Evolutionary conservation across 768 basidiomycete genomes (phyloP), one percentile per base, ranked within the genome.

Genomic region (Tephrocybe sp.): DNA sequence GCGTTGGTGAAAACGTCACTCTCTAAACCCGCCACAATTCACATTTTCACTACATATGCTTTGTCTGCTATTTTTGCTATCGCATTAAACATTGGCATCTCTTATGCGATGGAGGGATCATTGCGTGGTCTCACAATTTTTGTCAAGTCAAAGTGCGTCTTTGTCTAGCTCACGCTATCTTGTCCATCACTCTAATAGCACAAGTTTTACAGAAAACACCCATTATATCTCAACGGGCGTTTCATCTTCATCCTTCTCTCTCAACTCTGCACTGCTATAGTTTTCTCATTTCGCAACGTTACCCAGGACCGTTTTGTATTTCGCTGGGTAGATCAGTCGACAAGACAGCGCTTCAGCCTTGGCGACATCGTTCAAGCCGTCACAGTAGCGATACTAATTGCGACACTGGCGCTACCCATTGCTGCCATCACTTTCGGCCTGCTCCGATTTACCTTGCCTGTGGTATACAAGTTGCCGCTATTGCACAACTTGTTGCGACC

Each of bases 151-250:
- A 83, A 71, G 88, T 86, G 49, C 30, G 74, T 64, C 11, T 26
- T 37, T 30, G 36, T 49, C 22, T 22, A n/a, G 36, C 18, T 16
- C 26, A 19, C 9, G 34, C 9, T 42, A n/a, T 15, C 8, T 24
- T 13, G 27, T 21, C 37, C 34, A 26, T 49, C 18, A 31, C 47
- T 30, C 51, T 6, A 8, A 48, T 24, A 48, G 12, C 53, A 30
- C 30, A 22, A 39, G 27, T 36, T 31, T 2, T 30, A 19, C 40
- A 89, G 87, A 59, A 89, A 86, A 65, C 86, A 90, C 52, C 87
- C 86, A 0, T 79, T 81, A 54, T 84, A 88, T 58, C 71, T 89
- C 18, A 89, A 89, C 45, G 86, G 86, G 1, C 79, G 80, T 15
- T 67, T 87, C 5, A 54, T 89, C 7, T 87, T 86, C 60, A 62